Percentiles rank a stretch among this genome's conserved stretches.
phyloP scores from a whole-genome alignment of 164 flowering plant species.

The Nelumbo lutea region DNA sequence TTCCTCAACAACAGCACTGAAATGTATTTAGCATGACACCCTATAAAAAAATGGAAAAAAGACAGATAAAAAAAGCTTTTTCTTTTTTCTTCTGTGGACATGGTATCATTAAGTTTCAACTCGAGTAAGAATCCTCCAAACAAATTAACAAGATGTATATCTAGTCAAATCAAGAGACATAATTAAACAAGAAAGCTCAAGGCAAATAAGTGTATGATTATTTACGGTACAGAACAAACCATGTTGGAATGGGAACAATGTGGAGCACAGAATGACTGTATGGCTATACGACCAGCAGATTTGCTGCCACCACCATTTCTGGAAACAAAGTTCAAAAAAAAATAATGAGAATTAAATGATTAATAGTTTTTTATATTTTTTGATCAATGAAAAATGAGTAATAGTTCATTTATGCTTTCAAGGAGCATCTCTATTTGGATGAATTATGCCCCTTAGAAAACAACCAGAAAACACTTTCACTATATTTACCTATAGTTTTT shows the following conservation, averaged over 20 bases:
- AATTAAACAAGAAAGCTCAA: not conserved
- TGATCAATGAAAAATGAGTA: too few relatives aligned
- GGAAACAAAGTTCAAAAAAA: slow-evolving; percentile 13
- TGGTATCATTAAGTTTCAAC: not conserved
- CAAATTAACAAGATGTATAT: not conserved
- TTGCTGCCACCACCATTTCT: slow-evolving; percentile 45
- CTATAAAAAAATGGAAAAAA: not conserved
- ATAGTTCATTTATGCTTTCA: not conserved
- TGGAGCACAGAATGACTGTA: slow-evolving; percentile 89
- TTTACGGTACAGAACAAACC: slow-evolving; percentile 35
- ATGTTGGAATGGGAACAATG: slow-evolving; percentile 63
- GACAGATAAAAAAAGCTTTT: not conserved
- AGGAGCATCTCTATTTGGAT: not conserved
- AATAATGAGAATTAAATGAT: not conserved
- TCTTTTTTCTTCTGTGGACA: not conserved
- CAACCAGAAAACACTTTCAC: too few relatives aligned
- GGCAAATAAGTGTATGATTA: not conserved
- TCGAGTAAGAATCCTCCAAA: not conserved
- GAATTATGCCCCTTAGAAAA: too few relatives aligned
- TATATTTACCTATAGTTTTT: too few relatives aligned
- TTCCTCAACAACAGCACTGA: not conserved
- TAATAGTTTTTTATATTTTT: not conserved
- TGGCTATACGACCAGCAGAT: slow-evolving; percentile 68
- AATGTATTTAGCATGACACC: not conserved
- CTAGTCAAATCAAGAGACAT: slow-evolving; percentile 1